These are phyloP conservation scores for Eucalyptus cladocalyx DNA, from an alignment of 345 rosid species.

Conservation along the genomic window DNA sequence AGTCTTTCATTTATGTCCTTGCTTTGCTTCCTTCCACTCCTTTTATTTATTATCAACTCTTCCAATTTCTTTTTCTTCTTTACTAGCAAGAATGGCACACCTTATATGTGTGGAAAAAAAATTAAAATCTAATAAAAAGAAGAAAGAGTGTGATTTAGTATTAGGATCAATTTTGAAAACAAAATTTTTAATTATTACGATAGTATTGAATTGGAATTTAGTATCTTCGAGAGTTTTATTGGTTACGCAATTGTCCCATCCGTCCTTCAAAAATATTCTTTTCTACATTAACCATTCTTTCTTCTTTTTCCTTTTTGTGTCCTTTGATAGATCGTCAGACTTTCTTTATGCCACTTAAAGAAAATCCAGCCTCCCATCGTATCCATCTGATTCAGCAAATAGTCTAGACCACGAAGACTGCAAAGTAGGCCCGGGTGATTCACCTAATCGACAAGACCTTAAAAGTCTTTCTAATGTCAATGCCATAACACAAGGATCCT, in stretches of 20 bases:
- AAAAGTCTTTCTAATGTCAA: neutral
- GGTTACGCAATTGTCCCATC: neutral
- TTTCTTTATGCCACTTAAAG: neutral
- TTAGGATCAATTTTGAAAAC: neutral
- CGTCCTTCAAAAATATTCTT: neutral
- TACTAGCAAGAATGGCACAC: neutral
- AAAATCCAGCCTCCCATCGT: neutral
- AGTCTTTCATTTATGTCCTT: neutral
- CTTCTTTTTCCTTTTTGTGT: too few relatives aligned
- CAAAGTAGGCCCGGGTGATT: neutral
- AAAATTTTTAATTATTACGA: neutral
- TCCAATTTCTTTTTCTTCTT: neutral
- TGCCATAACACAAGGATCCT: neutral
- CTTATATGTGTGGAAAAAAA: neutral
- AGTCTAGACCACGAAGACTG: neutral
- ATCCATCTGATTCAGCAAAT: neutral
- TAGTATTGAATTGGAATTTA: neutral
- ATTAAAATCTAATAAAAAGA: neutral
- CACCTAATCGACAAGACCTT: neutral
- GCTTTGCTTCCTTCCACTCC: neutral
- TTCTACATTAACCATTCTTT: neutral
- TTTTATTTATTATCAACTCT: neutral
- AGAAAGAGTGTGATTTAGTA: neutral
- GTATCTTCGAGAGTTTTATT: neutral
- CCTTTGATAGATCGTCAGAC: neutral